Evolutionary conservation across 805 yeast genomes (phyloP), one percentile per base, ranked within the genome.

Genomic region (Metschnikowia aberdeeniae): DNA sequence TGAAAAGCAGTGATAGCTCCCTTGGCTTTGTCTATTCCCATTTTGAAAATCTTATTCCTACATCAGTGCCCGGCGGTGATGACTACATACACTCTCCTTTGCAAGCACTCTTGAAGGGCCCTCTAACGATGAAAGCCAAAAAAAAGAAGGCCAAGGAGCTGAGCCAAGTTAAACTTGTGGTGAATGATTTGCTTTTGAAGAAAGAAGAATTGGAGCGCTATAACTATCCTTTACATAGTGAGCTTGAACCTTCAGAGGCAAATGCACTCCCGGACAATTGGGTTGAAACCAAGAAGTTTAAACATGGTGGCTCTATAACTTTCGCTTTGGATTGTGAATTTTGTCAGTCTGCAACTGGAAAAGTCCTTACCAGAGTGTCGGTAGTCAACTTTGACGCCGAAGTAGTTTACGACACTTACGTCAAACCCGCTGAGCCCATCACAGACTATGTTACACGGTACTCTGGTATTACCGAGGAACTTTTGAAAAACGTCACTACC

Each of bases 311-410:
- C 0, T 75, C 85, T 0, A 81, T 73, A 45, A 78, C 85, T 0
- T 88, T 79, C 66, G 93, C 95, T 0, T 53, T 93, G 14, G 99
- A 92, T 65, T 93, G 99, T 70, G 99, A 92, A 65, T 93, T 92
- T 89, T 89, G 97, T 60, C 66, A 74, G 46, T 65, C 90, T 0
- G 76, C 68, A 0, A 50, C 57, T 1, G 89, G 89, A 0, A 73
- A 75, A 34, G 95, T 80, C 1, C 68, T 92, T 34, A 81, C 98
- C 0, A 72, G 97, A 43, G 79, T 87, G 0, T 86, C 96, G 2
- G 52, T 93, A 8, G 76, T 89, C 1, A 82, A 86, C 59, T 80
- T 77, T 54, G 73, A 80, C 41, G 77, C 75, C 13, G 73, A 77
- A 4, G 76, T 83, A 0, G 61, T 92, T 0, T 64, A 84, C 47